Evolutionary conservation across 768 basidiomycete species (phyloP), one percentile per base, ranked within the genome.

Genomic region (Tylopilus subfusipes): DNA sequence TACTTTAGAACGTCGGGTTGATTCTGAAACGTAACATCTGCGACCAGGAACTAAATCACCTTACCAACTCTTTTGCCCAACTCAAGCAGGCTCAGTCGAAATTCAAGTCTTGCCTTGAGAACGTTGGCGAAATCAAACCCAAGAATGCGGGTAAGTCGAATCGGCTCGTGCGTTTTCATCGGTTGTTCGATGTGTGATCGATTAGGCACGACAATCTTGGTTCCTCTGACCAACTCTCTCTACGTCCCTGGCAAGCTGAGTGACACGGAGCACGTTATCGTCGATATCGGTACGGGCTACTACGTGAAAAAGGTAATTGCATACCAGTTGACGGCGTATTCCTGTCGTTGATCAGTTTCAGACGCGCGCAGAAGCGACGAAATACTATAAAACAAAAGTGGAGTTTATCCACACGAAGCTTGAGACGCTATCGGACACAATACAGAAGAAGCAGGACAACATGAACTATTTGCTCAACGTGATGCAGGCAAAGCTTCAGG

Each of bases 261-360:
- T 39, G 89, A 97, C 65, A 71, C 82, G 1, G 88, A 93, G 42
- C 82, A 92, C 61, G 95, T 99, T 44, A 86, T 98, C 57, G 83
- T 98, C 36, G 97, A 99, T 68, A 80, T 98, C 25, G 97, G 97
- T 2, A 98, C 96, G 0, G 96, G 97, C 0, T 99, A 98, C 72
- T 98, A 87, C 61, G 90, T 98, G 18, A 85, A 91, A 73, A 99
- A 98, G 81, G 97, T 92, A 44, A 47, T 27, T 10, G 8, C 2
- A 4, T 42, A 76, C 51, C 24, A 52, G 14, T 48, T 27, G 49
- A 21, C 31, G 16, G n/a, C 8, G 12, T 43, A 5, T 46, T 39
- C 12, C 11, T 29, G 18, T 19, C 25, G 30, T 19, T 59, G 52
- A 67, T 53, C 31, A 3, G 24, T 21, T n/a, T 12, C 68, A 98